Percentiles rank a stretch among this genome's conserved stretches.
Evolutionary conservation across 2,329 filamentous ascomycete species (phyloP).

Genomic region (Beauveria sp.): DNA sequence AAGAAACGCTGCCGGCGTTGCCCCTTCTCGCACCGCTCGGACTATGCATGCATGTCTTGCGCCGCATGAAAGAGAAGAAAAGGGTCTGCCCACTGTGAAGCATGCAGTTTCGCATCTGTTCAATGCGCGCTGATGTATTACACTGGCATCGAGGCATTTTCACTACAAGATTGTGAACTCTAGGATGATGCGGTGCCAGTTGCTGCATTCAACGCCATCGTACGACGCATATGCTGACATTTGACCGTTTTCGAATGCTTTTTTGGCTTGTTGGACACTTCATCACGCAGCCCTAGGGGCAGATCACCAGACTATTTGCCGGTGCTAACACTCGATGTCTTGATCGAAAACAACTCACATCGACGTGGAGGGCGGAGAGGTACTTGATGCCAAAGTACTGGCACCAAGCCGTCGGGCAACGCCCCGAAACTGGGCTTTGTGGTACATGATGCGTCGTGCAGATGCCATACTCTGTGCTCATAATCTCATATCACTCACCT

Average conservation of each 20-base stretch:
- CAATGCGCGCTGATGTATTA: not conserved
- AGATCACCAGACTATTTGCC: not conserved
- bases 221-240: not conserved
- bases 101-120: not conserved
- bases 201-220: not conserved
- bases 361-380: not conserved
- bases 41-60: not conserved
- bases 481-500: not conserved
- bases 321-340: no score
- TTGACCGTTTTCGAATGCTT: not conserved
- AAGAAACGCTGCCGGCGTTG: not conserved
- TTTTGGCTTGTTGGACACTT: not conserved
- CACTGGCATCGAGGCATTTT: not conserved
- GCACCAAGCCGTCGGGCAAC: not conserved
- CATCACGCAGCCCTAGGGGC: not conserved
- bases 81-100: no score
- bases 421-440: not conserved
- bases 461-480: not conserved
- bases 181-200: not conserved
- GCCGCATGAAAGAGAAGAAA: not conserved
- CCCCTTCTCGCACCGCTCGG: not conserved
- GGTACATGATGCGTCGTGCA: not conserved
- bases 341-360: not conserved
- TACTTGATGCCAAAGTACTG: constrained; percentile 1
- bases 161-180: not conserved